A percentile compares a stretch with the other conserved stretches of the same genome.
These are phyloP conservation scores for Suillus placidus DNA, from an alignment of 768 basidiomycete species.

Conservation along the genomic window DNA sequence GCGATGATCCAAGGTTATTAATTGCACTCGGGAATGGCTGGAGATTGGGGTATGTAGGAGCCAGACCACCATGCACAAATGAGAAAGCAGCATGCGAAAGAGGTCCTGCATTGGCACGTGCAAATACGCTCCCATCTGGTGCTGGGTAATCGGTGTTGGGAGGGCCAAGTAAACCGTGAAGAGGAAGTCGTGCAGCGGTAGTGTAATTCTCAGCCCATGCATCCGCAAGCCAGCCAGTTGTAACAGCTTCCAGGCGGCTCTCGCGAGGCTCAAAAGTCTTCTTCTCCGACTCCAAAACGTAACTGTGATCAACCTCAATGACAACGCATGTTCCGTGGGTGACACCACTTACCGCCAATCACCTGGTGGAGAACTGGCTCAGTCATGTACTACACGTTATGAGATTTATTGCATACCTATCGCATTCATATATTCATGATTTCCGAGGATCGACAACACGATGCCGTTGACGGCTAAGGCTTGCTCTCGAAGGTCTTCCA, in stretches of 20 bases:
- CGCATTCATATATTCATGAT: conserved; percentile 96
- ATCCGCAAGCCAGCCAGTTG: conserved; percentile 74
- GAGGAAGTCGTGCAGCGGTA: conserved; percentile 76
- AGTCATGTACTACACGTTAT: conserved; percentile 9
- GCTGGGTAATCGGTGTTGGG: conserved; percentile 66
- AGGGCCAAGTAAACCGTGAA: conserved; percentile 69
- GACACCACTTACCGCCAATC: conserved; percentile 73
- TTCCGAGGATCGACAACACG: conserved; percentile 82
- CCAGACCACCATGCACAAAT: conserved; percentile 92
- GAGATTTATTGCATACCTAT: conserved; percentile 51
- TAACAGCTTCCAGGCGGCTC: conserved; percentile 72
- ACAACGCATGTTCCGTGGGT: conserved; percentile 6
- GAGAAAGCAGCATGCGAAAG: conserved; percentile 83
- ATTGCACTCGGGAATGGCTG: conserved; percentile 84
- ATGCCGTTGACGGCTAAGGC: conserved; percentile 69
- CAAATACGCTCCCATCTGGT: conserved; percentile 29
- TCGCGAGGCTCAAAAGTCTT: conserved; percentile 76
- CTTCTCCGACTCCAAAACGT: conserved; percentile 82
- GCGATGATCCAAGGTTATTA: conserved; percentile 69
- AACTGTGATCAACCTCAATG: conserved; percentile 48
- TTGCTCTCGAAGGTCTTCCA: conserved; percentile 81
- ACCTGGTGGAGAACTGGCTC: conserved; percentile 43
- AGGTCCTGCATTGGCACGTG: conserved; percentile 41
- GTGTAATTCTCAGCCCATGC: conserved; percentile 89
- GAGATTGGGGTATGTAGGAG: conserved; percentile 72